Base-by-base conservation (phyloP, 148 eudicot species). In the Gaultheria prostrata region DNA sequence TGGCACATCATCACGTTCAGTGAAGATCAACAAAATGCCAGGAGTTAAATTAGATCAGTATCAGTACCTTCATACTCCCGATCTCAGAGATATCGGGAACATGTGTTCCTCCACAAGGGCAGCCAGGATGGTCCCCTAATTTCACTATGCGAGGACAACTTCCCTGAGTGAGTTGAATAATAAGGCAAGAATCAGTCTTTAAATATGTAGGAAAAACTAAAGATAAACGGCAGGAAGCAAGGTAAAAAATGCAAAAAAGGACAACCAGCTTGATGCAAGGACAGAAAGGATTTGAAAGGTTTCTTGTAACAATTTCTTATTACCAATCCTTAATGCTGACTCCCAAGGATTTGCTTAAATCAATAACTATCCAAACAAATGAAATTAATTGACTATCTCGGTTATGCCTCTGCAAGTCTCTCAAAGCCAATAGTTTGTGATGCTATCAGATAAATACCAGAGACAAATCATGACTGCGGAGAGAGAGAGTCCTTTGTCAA, bases 61-160 rank as follows among this genome's bases (percentile, higher is more conserved):
- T 69, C 9, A 7, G 33, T 86, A 95, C 98, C 98, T 90, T 92
- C 28, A 95, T 80, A 85, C 90, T 86, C 79, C 73, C 69, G 53
- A 95, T 88, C 61, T 93, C 95, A 67, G 91, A 90, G 83, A 95
- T 87, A 82, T 95, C 92, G 78, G 48, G 54, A 67, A 92, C 95
- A 83, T 95, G 98, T 35, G 98, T 95, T 61, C 97, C 98, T 0
- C 97, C 98, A 88, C 98, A 95, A 59, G 98, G 98, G 85, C 97
- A 92, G 80, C 97, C 95, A 7, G 90, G 94, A 87, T 83, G 83
- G 75, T 92, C 92, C 46, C 95, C 97, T n/a, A 95, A 82, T 87
- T 85, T 89, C 85, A 95, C 92, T 61, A 95, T 91, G 76, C 98
- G 91, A 83, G 97, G 97, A 32, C 84, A 89, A 85, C 95, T 95